Percentiles rank a stretch among this genome's conserved stretches.
These are phyloP conservation scores for Nakazawaea molendinolei DNA, from an alignment of 805 yeast genomes.

Conservation along the genomic window DNA sequence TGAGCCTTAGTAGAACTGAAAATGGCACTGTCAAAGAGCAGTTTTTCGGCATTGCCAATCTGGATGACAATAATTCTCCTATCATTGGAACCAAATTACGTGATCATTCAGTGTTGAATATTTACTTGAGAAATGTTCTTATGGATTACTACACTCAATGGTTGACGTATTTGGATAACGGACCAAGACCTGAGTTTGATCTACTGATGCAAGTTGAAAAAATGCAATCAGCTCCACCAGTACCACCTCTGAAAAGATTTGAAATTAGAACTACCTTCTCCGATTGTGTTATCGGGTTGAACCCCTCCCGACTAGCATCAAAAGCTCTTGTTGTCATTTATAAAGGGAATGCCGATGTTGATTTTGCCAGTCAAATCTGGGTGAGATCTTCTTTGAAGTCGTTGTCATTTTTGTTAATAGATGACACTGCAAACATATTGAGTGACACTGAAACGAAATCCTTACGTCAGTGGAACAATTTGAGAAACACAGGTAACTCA, in stretches of 20 bases:
- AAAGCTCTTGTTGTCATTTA: slow-evolving; percentile 45
- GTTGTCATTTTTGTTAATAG: slow-evolving; percentile 51
- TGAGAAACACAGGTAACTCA: slow-evolving; percentile 14
- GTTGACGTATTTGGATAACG: slow-evolving; percentile 37
- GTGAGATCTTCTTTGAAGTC: slow-evolving; percentile 43
- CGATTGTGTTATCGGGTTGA: slow-evolving; percentile 55
- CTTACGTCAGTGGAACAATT: slow-evolving; percentile 16
- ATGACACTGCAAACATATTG: slow-evolving; percentile 42
- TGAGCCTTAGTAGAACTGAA: slow-evolving; percentile 9
- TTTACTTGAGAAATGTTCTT: slow-evolving; percentile 39
- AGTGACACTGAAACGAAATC: slow-evolving; percentile 20
- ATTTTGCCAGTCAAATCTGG: slow-evolving; percentile 26
- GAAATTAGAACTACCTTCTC: slow-evolving; percentile 31
- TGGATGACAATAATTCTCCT: slow-evolving; percentile 30
- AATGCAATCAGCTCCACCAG: neutral
- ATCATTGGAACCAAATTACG: slow-evolving; percentile 32
- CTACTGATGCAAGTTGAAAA: neutral
- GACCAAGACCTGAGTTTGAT: neutral
- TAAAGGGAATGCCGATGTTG: slow-evolving; percentile 48
- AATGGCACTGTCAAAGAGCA: slow-evolving; percentile 18
- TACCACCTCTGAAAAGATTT: slow-evolving; percentile 12
- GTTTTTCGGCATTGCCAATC: slow-evolving; percentile 26
- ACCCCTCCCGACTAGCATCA: slow-evolving; percentile 54
- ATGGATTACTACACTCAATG: slow-evolving; percentile 58
- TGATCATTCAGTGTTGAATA: slow-evolving; percentile 28